phyloP scores from a whole-genome alignment of 306 rosid species.

The Prunus dulcis region DNA sequence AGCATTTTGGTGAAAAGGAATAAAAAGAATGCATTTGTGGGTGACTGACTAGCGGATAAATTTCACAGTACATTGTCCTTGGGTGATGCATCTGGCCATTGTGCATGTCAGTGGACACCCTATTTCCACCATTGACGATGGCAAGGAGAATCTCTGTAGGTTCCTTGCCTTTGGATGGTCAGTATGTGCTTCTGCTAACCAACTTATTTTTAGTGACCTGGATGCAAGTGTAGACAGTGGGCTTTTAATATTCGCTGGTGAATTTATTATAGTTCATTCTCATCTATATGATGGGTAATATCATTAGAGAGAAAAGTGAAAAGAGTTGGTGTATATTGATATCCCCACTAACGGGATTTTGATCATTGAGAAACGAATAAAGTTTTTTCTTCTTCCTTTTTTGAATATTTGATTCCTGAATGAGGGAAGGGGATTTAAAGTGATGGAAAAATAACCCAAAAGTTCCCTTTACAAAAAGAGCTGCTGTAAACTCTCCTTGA shows the following conservation, averaged over 20 bases:
- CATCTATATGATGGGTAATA: background rate
- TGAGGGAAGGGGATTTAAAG: background rate
- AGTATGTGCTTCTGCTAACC: background rate
- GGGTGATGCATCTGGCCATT: conserved; percentile 28
- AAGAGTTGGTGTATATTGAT: background rate
- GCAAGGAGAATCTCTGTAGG: conserved; percentile 20
- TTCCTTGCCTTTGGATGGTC: conserved; percentile 12
- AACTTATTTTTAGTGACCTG: background rate
- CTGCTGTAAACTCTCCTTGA: background rate
- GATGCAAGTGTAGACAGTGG: too few species aligned
- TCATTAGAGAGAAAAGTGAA: background rate
- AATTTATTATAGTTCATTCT: background rate
- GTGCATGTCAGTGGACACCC: conserved; percentile 10
- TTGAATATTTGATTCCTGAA: background rate
- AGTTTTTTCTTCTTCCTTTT: background rate
- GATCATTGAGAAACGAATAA: background rate
- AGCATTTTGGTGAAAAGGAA: background rate
- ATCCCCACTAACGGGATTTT: background rate
- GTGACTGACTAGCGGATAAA: conserved; percentile 22
- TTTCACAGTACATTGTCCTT: conserved; percentile 15
- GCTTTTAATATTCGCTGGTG: background rate
- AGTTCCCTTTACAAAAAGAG: background rate
- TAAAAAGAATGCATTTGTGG: background rate
- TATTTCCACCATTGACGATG: conserved; percentile 21
- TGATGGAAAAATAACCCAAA: background rate